Evolutionary conservation across 2,329 filamentous ascomycete genomes (phyloP).

Genomic region (Nothophoma quercina): DNA sequence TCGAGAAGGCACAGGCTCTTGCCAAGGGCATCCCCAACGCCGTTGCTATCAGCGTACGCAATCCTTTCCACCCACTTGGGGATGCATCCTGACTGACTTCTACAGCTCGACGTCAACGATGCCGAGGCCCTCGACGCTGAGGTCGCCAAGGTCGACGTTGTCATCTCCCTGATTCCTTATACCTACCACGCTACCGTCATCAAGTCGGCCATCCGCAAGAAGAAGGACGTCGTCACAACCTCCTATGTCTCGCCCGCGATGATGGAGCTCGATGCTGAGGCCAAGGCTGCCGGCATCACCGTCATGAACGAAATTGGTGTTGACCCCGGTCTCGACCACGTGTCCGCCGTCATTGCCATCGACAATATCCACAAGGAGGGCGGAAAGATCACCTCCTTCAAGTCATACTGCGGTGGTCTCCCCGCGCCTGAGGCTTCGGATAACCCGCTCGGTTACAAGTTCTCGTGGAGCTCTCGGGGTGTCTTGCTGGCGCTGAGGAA

Average conservation of each 20-base stretch:
- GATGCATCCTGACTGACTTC: slow-evolving; percentile 19
- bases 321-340: slow-evolving; percentile 76
- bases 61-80: no score
- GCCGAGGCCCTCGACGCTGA: slow-evolving; percentile 78
- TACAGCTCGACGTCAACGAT: slow-evolving; percentile 81
- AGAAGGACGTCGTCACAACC: slow-evolving; percentile 97
- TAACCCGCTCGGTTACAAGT: slow-evolving; percentile 94
- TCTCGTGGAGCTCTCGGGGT: slow-evolving; percentile 78
- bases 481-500: slow-evolving; percentile 88
- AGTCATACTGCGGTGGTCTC: slow-evolving; percentile 72
- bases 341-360: slow-evolving; percentile 87
- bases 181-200: slow-evolving; percentile 73
- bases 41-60: slow-evolving; percentile 65
- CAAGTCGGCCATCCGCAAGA: slow-evolving; percentile 89
- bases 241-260: slow-evolving; percentile 93
- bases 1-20: slow-evolving; percentile 78
- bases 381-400: slow-evolving; percentile 84
- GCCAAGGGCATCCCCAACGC: slow-evolving; percentile 74
- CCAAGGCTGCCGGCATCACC: slow-evolving; percentile 90
- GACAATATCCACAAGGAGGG: slow-evolving; percentile 85
- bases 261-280: slow-evolving; percentile 82
- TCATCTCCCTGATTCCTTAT: slow-evolving; percentile 82
- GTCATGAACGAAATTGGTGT: slow-evolving; percentile 84
- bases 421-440: slow-evolving; percentile 73
- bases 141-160: slow-evolving; percentile 79